These are phyloP conservation scores for Aristolochia fimbriata DNA, from an alignment of 164 flowering plant genomes.

Conservation along the genomic window DNA sequence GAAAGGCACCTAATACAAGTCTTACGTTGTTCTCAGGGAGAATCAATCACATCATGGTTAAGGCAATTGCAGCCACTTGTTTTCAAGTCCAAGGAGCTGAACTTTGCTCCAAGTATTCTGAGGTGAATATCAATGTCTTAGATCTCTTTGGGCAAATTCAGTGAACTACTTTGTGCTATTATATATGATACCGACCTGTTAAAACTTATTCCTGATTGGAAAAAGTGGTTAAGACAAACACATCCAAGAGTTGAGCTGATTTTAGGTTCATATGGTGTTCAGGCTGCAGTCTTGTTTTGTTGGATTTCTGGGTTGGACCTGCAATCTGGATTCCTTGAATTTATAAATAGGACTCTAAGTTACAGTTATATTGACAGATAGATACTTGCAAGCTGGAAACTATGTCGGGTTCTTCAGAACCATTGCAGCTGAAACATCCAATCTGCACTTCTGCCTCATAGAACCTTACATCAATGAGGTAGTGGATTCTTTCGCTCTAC, in stretches of 20 bases:
- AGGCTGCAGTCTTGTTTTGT: background rate
- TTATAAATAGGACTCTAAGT: background rate
- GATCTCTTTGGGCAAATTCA: background rate
- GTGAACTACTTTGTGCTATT: too few relatives aligned
- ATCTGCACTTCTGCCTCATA: slow-evolving; percentile 63
- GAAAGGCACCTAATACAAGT: background rate
- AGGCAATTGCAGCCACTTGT: slow-evolving; percentile 30
- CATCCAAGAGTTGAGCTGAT: background rate
- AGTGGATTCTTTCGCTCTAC: background rate
- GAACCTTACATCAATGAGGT: slow-evolving; percentile 73
- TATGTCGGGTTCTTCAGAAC: slow-evolving; percentile 46
- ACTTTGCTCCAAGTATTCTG: slow-evolving; percentile 54
- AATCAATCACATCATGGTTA: slow-evolving; percentile 71
- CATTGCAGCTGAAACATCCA: slow-evolving; percentile 52
- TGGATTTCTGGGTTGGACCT: background rate
- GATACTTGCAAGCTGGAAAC: slow-evolving; percentile 47
- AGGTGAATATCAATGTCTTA: slow-evolving; percentile 26
- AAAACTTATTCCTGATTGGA: too few relatives aligned
- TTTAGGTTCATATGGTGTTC: background rate
- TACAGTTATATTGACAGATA: slow-evolving; percentile 24
- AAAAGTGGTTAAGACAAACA: too few relatives aligned
- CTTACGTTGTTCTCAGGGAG: slow-evolving; percentile 35
- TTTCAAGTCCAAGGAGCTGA: slow-evolving; percentile 61
- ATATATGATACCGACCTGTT: too few relatives aligned
- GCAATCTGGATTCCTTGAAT: background rate